Evolutionary conservation across 2,329 filamentous ascomycete species (phyloP), one percentile per base, ranked within the genome.

Genomic region (Atkinsonella texensis): DNA sequence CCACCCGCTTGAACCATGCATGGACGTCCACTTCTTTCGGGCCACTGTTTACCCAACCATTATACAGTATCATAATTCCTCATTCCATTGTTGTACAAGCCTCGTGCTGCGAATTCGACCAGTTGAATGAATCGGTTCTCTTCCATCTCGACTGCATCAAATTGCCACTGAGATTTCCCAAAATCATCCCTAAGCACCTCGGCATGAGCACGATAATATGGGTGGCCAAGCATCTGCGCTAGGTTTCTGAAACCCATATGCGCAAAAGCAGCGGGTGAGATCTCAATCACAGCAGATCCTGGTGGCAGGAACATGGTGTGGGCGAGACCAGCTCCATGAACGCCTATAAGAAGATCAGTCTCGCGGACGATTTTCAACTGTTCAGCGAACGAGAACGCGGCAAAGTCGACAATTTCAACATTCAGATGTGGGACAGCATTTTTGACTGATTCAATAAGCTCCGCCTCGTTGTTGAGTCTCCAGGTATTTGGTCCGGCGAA

Each of bases 281-380:
- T 72, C 59, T 75, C 71, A 6, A 74, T 66, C 8, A 74, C 56
- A 15, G 63, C 64, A 1, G 59, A 60, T 4, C 59, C 57, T 32
- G 61, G 57, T 1, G 56, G 63, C 54, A 73, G 60, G 51, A 73
- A 74, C 55, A 74, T 64, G 1, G 57, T 56, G 53, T 73, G 69
- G 4, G 70, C 69, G 15, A 74, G 58, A 0, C 68, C 71, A 0
- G 70, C 70, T 42, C 71, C 72, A 56, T 74, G 70, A 1, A 70
- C 65, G 32, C 70, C 70, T 6, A 72, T 63, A 9, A 74, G 60
- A 15, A 73, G 55, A 52, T 73, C 70, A 1, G 70, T 71, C 28
- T 59, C 58, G 13, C 60, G 64, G 10, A 64, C 60, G 1, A 69
- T 39, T 9, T 54, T 50, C 5, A 73, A 43, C 57, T 73, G 71